Percentiles rank a stretch among this genome's conserved stretches.
These are phyloP conservation scores for Fusarium beomiforme DNA, from an alignment of 2,329 filamentous ascomycete species.

Conservation along the genomic window DNA sequence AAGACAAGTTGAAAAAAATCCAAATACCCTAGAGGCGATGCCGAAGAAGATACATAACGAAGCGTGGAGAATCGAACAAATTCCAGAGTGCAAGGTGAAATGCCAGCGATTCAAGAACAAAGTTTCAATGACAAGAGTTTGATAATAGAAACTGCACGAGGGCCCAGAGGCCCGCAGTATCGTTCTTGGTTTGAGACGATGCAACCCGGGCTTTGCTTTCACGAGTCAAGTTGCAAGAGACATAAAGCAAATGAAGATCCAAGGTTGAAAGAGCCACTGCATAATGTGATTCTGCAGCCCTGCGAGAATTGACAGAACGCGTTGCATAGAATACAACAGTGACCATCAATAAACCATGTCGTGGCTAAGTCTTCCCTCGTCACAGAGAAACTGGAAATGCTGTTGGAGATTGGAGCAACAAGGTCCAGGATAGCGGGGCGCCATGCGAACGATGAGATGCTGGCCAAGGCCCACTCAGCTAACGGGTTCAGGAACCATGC, in stretches of 20 bases:
- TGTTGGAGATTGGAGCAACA: conserved; percentile 29
- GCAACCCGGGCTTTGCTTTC: background rate
- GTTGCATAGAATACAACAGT: conserved; percentile 13
- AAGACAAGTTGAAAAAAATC: background rate
- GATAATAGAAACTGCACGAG: background rate
- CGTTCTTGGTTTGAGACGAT: conserved; percentile 8
- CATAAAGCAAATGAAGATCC: background rate
- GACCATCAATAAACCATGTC: background rate
- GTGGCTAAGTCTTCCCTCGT: background rate
- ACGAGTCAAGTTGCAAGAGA: conserved; percentile 15
- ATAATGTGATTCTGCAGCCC: conserved; percentile 19
- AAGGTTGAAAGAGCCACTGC: background rate
- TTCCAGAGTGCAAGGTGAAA: background rate
- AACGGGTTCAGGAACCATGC: conserved; percentile 28
- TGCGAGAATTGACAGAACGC: conserved; percentile 10
- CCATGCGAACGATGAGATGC: conserved; percentile 25
- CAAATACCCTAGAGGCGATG: background rate
- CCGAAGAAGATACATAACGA: background rate
- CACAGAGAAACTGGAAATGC: background rate
- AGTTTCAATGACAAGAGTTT: background rate
- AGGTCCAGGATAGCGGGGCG: conserved; percentile 27
- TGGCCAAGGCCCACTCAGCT: conserved; percentile 18
- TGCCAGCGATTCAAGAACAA: conserved; percentile 14
- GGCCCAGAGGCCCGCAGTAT: background rate
- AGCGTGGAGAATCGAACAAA: background rate